Conservation (phyloP, 306 rosid species). For the Benincasa hispida region DNA sequence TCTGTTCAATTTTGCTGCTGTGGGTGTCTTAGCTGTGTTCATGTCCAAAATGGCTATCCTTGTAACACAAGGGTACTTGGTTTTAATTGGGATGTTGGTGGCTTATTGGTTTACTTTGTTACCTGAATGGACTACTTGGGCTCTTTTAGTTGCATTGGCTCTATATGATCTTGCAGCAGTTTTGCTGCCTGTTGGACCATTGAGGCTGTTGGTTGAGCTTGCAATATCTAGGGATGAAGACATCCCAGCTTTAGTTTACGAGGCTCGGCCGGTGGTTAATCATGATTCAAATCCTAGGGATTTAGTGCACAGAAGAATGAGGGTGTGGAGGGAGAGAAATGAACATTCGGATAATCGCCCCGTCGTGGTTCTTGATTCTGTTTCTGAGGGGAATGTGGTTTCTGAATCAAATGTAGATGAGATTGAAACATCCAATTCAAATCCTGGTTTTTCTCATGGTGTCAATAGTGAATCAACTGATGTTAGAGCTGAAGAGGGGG, state of each 20-base stretch:
- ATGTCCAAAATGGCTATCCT: constrained; percentile 76
- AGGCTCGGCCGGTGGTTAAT: constrained; percentile 69
- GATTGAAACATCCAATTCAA: constrained; percentile 14
- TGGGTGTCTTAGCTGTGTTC: constrained; percentile 86
- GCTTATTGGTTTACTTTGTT: constrained; percentile 91
- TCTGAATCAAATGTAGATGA: constrained; percentile 10
- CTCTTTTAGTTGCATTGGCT: constrained; percentile 73
- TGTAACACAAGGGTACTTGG: constrained; percentile 77
- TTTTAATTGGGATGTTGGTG: constrained; percentile 71
- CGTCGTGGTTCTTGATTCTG: constrained; percentile 9
- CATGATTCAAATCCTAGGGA: constrained; percentile 22
- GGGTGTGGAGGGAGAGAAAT: constrained; percentile 77
- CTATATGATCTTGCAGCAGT: constrained; percentile 91
- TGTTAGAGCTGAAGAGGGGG: constrained; percentile 49
- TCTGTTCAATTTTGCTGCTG: constrained; percentile 67
- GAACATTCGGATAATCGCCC: constrained; percentile 15
- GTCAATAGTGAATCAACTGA: constrained; percentile 7
- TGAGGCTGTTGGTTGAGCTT: constrained; percentile 79
- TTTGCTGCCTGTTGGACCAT: constrained; percentile 71
- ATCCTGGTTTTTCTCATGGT: constrained; percentile 1
- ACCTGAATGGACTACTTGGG: constrained; percentile 99
- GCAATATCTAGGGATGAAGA: constrained; percentile 91
- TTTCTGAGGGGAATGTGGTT: constrained; percentile 15
- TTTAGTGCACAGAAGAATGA: constrained; percentile 28
- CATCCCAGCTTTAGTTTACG: constrained; percentile 85